A percentile compares a stretch with the other conserved stretches of the same genome.
Conservation (phyloP, 2,329 filamentous ascomycete species). For the Aspergillus awamori region DNA sequence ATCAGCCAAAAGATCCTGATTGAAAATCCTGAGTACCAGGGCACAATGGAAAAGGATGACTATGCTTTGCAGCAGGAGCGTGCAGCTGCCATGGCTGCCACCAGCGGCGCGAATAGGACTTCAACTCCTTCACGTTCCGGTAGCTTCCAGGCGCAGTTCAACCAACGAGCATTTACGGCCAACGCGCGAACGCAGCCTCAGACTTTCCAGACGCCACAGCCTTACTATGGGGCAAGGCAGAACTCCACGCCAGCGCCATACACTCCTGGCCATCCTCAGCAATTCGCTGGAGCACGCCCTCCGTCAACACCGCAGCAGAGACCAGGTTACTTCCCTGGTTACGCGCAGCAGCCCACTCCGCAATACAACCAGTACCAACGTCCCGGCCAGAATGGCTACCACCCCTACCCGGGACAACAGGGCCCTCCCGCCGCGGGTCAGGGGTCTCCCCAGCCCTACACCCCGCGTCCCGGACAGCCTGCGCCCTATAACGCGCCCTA, state of each 20-base stretch:
- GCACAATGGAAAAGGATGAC: slow-evolving; percentile 83
- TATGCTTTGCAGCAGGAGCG: slow-evolving; percentile 56
- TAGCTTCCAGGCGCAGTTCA: slow-evolving; percentile 37
- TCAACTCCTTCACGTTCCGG: slow-evolving; percentile 39
- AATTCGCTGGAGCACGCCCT: slow-evolving; percentile 35
- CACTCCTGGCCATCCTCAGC: slow-evolving; percentile 35
- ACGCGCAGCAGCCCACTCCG: slow-evolving; percentile 36
- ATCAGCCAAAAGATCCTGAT: slow-evolving; percentile 79
- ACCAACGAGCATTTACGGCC: slow-evolving; percentile 36
- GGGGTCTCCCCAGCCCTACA: slow-evolving; percentile 40
- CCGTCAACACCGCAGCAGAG: slow-evolving; percentile 42
- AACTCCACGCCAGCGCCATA: slow-evolving; percentile 36
- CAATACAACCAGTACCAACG: slow-evolving; percentile 46
- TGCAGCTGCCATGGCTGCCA: slow-evolving; percentile 31
- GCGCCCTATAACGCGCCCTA: slow-evolving; percentile 33
- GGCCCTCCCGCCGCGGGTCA: slow-evolving; percentile 33
- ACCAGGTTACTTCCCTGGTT: slow-evolving; percentile 39
- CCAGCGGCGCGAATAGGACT: slow-evolving; percentile 35
- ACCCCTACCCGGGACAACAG: slow-evolving; percentile 34
- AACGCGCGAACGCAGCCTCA: slow-evolving; percentile 34
- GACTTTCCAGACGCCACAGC: slow-evolving; percentile 34
- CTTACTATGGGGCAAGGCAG: slow-evolving; percentile 36
- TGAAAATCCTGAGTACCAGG: slow-evolving; percentile 71
- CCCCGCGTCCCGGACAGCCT: slow-evolving; percentile 39
- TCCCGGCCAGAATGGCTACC: slow-evolving; percentile 41